phyloP scores from a whole-genome alignment of 306 rosid species.

The Inga laurina region DNA sequence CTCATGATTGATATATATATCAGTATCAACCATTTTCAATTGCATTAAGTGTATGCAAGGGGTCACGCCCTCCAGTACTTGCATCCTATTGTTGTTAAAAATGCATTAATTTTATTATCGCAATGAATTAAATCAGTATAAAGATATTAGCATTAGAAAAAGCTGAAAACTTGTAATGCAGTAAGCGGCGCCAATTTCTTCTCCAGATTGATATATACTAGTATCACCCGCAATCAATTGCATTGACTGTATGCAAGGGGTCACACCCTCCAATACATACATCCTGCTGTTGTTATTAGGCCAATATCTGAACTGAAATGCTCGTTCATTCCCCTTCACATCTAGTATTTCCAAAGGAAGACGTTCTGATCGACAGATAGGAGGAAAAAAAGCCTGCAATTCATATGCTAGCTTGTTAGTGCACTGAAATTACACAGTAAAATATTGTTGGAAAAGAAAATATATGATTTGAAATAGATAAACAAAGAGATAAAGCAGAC shows the following conservation, averaged over 20 bases:
- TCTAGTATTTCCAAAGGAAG: conserved; percentile 87
- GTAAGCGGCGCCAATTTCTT: conserved; percentile 20
- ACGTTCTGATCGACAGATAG: conserved; percentile 90
- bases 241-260: conserved; percentile 99
- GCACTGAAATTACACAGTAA: conserved; percentile 20
- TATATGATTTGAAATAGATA: not conserved
- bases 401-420: conserved; percentile 27
- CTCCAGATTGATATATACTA: conserved; percentile 54
- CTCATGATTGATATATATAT: too few relatives aligned
- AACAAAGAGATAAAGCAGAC: not conserved
- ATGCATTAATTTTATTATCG: not conserved
- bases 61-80: too few relatives aligned
- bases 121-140: not conserved
- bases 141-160: not conserved
- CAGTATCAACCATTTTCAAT: too few relatives aligned
- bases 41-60: too few relatives aligned
- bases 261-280: conserved; percentile 99
- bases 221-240: conserved; percentile 91
- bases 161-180: conserved; percentile 9
- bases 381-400: conserved; percentile 93
- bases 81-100: not conserved
- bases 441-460: conserved; percentile 4
- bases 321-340: conserved; percentile 95
- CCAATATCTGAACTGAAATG: conserved; percentile 99
- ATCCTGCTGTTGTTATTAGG: conserved; percentile 98